Percentiles rank a stretch among this genome's conserved stretches.
These are phyloP conservation scores for Globisporangium perplexum DNA, from an alignment of 352 stramenopile species.

Conservation along the genomic window DNA sequence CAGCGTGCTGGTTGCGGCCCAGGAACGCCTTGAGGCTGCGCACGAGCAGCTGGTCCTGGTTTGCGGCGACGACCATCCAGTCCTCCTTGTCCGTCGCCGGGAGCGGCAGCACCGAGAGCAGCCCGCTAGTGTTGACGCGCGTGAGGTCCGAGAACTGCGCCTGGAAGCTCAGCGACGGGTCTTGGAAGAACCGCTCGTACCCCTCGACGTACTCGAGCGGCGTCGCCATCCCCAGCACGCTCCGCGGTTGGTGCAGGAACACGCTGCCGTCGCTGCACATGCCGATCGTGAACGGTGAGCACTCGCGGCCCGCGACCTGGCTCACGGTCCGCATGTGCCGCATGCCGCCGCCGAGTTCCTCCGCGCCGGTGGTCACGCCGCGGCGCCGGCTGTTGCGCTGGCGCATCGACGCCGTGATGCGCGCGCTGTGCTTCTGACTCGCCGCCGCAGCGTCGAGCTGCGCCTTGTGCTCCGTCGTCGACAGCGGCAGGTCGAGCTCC, in stretches of 20 bases:
- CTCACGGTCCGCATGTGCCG: constrained; percentile 73
- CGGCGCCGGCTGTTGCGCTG: constrained; percentile 45
- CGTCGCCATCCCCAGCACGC: constrained; percentile 51
- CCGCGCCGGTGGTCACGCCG: constrained; percentile 17
- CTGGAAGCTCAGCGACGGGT: constrained; percentile 66
- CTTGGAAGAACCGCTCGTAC: constrained; percentile 81
- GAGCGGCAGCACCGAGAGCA: constrained; percentile 58
- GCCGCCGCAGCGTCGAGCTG: constrained; percentile 22
- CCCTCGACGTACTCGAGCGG: constrained; percentile 70
- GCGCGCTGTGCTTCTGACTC: constrained; percentile 17
- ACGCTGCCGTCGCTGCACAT: constrained; percentile 84
- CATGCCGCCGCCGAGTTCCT: constrained; percentile 35
- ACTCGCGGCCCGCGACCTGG: constrained; percentile 54
- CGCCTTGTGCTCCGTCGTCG: constrained; percentile 47
- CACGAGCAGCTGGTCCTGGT: constrained; percentile 66
- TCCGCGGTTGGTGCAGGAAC: constrained; percentile 56
- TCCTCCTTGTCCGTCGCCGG: constrained; percentile 47
- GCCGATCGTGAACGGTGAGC: constrained; percentile 61
- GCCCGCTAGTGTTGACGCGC: constrained; percentile 60
- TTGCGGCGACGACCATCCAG: constrained; percentile 76
- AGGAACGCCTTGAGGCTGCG: constrained; percentile 63
- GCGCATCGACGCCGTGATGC: constrained; percentile 27
- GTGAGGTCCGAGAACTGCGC: constrained; percentile 75
- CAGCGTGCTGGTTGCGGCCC: constrained; percentile 45
- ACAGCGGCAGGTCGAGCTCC: constrained; percentile 69